phyloP scores from a whole-genome alignment of 176 grass and related monocot genomes.

The Typha latifolia region DNA sequence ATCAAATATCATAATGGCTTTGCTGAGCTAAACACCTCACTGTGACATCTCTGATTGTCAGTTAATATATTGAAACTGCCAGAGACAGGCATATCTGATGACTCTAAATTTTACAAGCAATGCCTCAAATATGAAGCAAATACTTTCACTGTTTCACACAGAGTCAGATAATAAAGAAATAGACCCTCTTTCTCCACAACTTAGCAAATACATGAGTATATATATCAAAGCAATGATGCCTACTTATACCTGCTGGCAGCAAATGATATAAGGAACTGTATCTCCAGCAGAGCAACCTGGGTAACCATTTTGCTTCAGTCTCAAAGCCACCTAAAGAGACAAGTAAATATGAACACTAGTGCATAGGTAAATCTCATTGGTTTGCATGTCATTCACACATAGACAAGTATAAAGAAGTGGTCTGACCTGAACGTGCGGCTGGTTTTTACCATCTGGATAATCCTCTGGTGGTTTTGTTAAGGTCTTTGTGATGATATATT shows the following conservation, averaged over 20 bases:
- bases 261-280: slow-evolving; percentile 95
- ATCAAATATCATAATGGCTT: background rate
- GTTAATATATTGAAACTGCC: no score
- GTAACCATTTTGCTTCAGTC: slow-evolving; percentile 89
- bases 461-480: slow-evolving; percentile 90
- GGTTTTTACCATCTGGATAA: slow-evolving; percentile 98
- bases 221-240: background rate
- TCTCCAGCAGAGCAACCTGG: slow-evolving; percentile 76
- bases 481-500: slow-evolving; percentile 94
- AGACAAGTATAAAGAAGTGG: background rate
- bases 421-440: slow-evolving; percentile 96
- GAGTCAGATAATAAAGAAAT: background rate
- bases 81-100: no score
- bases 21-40: background rate
- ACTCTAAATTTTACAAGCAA: no score
- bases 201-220: background rate
- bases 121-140: background rate
- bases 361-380: background rate
- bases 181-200: background rate
- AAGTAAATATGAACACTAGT: slow-evolving; percentile 6
- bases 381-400: background rate
- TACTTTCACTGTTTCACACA: background rate
- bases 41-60: background rate
- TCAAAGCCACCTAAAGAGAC: slow-evolving; percentile 69
- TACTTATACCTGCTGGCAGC: slow-evolving; percentile 58